Percentiles rank a stretch among this genome's conserved stretches.
phyloP scores from a whole-genome alignment of 129 eudicot genomes.

The Kitagawia praeruptora region DNA sequence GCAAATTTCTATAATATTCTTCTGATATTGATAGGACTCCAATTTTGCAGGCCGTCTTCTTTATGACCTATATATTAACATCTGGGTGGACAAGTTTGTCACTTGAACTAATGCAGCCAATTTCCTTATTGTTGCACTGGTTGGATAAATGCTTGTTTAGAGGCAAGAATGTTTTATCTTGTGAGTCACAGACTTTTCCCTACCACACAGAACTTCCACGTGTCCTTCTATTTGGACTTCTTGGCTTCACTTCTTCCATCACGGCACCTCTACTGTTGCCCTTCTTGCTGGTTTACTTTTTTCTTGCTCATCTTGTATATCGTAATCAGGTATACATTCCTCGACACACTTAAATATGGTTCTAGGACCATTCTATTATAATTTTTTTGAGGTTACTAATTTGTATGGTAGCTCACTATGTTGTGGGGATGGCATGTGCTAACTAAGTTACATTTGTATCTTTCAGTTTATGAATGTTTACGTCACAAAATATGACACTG shows the following conservation, averaged over 20 bases:
- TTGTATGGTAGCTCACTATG: background rate
- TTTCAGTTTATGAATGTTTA: conserved; percentile 82
- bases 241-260: conserved; percentile 63
- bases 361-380: background rate
- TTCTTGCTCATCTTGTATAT: conserved; percentile 73
- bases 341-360: background rate
- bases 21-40: background rate
- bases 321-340: conserved; percentile 67
- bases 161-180: conserved; percentile 39
- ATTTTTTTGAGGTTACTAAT: background rate
- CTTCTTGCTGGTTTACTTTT: conserved; percentile 72
- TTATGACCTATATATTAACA: conserved; percentile 87
- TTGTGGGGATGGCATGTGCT: background rate
- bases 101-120: conserved; percentile 69
- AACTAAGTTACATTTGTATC: conserved; percentile 5
- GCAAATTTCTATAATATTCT: background rate
- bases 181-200: conserved; percentile 63
- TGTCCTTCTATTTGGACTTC: conserved; percentile 64
- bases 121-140: conserved; percentile 53
- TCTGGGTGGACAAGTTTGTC: conserved; percentile 97
- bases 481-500: conserved; percentile 63
- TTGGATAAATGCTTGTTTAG: conserved; percentile 45
- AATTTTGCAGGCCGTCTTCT: conserved; percentile 71
- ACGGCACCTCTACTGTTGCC: conserved; percentile 87
- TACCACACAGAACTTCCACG: conserved; percentile 94